Evolutionary conservation across 495 filamentous ascomycete genomes (phyloP), one percentile per base, ranked within the genome.

Genomic region (Annulohypoxylon stygium): DNA sequence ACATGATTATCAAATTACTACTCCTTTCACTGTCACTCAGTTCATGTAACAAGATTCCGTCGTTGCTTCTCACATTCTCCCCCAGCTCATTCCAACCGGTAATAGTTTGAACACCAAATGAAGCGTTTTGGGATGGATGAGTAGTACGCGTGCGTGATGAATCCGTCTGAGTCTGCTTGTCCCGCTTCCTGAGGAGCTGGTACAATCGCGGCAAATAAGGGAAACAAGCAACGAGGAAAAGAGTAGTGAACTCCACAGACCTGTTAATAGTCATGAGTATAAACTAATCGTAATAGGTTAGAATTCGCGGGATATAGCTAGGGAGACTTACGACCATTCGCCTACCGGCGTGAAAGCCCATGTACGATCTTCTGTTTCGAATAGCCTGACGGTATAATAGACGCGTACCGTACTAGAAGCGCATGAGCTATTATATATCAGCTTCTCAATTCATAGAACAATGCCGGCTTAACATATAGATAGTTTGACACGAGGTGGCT

Each of bases 141-240:
- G n/a, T 7, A 0, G 43, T 48, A 16, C 18, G 43, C 12, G 43
- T 48, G 18, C 16, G 43, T 4, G 43, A 48, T 18, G 43, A 48
- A 48, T 48, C 12, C 6, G 43, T 16, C 6, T 16, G n/a, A 4
- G 18, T 48, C 12, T 48, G 43, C 43, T 48, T 48, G 43, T 48
- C 43, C n/a, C 18, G 43, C 14, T 48, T 48, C 14, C 43, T 48
- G 12, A 48, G 14, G 16, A 16, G 43, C 6, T 48, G 43, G 43
- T 16, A 48, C 18, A 48, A n/a, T 7, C 43, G 43, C 18, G 43
- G 43, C 3, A 48, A 2, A 20, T 48, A 48, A 16, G 43, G 43
- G 43, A 48, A 48, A 12, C 65, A 74, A 23, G 71, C 66, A 18
- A 74, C 65, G 25, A 74, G 47, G 36, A 69, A 65, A 37, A 59